Conservation (phyloP, 768 basidiomycete genomes). For the Hericium erinaceus region DNA sequence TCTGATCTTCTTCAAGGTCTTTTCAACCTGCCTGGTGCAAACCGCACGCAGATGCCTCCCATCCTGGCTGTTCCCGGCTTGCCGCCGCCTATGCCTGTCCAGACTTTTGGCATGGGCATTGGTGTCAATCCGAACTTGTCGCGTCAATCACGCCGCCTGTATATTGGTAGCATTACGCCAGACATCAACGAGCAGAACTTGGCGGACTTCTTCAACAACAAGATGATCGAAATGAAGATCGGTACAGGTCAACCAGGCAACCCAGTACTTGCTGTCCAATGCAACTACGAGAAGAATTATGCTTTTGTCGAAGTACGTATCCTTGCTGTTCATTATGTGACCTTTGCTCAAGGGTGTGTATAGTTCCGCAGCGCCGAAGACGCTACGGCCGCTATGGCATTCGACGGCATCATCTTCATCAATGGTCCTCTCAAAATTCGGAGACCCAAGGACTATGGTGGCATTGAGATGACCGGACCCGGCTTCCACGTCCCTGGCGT, state of each 20-base stretch:
- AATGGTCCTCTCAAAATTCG: conserved; percentile 96
- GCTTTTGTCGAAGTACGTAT: conserved; percentile 88
- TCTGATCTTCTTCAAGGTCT: conserved; percentile 44
- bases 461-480: conserved; percentile 42
- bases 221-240: conserved; percentile 90
- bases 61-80: conserved; percentile 76
- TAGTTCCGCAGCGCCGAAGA: conserved; percentile 98
- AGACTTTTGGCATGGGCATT: conserved; percentile 80
- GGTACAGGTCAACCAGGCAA: conserved; percentile 80
- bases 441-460: conserved; percentile 94
- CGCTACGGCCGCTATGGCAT: conserved; percentile 92
- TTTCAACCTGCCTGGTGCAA: conserved; percentile 94
- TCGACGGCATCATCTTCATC: conserved; percentile 94
- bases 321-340: background rate
- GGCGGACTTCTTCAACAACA: conserved; percentile 88
- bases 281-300: conserved; percentile 98
- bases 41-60: conserved; percentile 78
- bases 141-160: conserved; percentile 88
- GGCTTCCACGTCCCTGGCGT: conserved; percentile 86
- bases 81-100: conserved; percentile 76
- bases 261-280: conserved; percentile 87
- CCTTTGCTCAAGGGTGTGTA: conserved; percentile 3
- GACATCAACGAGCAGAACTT: conserved; percentile 91
- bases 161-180: conserved; percentile 93
- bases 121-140: conserved; percentile 83